These are phyloP conservation scores for Fusarium pseudocircinatum DNA, from an alignment of 2,329 filamentous ascomycete genomes.

Conservation along the genomic window DNA sequence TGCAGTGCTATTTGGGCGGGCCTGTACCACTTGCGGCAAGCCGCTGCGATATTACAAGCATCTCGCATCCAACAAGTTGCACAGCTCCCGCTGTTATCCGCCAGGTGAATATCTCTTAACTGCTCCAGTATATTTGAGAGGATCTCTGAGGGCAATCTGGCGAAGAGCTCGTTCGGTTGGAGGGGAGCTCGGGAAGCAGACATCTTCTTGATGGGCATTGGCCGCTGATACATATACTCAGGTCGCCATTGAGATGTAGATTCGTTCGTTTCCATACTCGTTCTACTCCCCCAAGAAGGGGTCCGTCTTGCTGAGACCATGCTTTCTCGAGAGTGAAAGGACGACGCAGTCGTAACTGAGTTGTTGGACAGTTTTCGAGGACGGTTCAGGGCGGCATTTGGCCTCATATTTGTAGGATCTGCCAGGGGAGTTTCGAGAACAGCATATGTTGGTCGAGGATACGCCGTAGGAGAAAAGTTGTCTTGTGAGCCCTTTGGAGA, in stretches of 20 bases:
- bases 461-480: slow-evolving; percentile 25
- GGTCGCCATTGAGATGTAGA: slow-evolving; percentile 38
- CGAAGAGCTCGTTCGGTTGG: slow-evolving; percentile 62
- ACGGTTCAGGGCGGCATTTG: slow-evolving; percentile 45
- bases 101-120: slow-evolving; percentile 62
- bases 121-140: slow-evolving; percentile 65
- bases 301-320: slow-evolving; percentile 41
- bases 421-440: slow-evolving; percentile 44
- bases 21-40: slow-evolving; percentile 62
- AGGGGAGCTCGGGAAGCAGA: slow-evolving; percentile 39
- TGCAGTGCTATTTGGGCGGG: slow-evolving; percentile 62
- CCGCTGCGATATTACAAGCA: slow-evolving; percentile 60
- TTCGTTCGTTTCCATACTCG: slow-evolving; percentile 54
- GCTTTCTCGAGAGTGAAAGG: slow-evolving; percentile 45
- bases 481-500: slow-evolving; percentile 6
- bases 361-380: slow-evolving; percentile 50
- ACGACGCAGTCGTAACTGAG: slow-evolving; percentile 40
- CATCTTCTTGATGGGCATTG: slow-evolving; percentile 35
- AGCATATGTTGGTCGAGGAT: slow-evolving; percentile 46
- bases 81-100: slow-evolving; percentile 61
- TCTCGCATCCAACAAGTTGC: slow-evolving; percentile 74
- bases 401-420: slow-evolving; percentile 36
- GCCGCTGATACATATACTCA: slow-evolving; percentile 37
- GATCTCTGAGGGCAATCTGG: slow-evolving; percentile 67
- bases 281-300: slow-evolving; percentile 49